Percentiles rank a stretch among this genome's conserved stretches.
Conservation (phyloP, 495 filamentous ascomycete species). For the Neurospora terricola region DNA sequence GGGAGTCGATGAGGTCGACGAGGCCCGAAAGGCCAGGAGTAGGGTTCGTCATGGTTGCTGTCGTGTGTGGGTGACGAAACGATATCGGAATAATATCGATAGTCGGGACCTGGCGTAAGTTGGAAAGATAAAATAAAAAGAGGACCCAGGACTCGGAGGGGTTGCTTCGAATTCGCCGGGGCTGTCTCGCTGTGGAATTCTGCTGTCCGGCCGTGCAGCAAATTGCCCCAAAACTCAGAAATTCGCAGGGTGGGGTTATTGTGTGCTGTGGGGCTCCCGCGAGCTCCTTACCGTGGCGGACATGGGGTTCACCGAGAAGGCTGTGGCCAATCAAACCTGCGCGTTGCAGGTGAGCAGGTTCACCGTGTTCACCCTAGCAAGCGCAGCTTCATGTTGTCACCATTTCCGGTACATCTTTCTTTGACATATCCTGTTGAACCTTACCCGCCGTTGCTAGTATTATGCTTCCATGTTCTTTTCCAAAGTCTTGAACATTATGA, state of each 20-base stretch:
- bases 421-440: background rate
- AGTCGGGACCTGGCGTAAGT: background rate
- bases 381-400: background rate
- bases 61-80: background rate
- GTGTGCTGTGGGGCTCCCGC: conserved; percentile 12
- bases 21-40: conserved; percentile 26
- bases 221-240: conserved; percentile 14
- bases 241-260: conserved; percentile 19
- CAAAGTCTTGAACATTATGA: background rate
- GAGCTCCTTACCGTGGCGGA: background rate
- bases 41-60: conserved; percentile 17
- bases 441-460: background rate
- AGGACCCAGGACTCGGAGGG: background rate
- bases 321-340: background rate
- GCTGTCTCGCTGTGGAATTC: background rate
- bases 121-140: background rate
- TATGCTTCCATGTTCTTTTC: background rate
- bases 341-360: background rate
- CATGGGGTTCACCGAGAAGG: background rate
- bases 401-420: background rate
- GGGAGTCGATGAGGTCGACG: conserved; percentile 45
- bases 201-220: background rate
- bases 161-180: background rate
- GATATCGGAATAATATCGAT: conserved; percentile 1
- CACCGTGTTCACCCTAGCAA: background rate